Evolutionary conservation across 202 grass and related monocot genomes (phyloP).

Genomic region (Elaeis oleifera): DNA sequence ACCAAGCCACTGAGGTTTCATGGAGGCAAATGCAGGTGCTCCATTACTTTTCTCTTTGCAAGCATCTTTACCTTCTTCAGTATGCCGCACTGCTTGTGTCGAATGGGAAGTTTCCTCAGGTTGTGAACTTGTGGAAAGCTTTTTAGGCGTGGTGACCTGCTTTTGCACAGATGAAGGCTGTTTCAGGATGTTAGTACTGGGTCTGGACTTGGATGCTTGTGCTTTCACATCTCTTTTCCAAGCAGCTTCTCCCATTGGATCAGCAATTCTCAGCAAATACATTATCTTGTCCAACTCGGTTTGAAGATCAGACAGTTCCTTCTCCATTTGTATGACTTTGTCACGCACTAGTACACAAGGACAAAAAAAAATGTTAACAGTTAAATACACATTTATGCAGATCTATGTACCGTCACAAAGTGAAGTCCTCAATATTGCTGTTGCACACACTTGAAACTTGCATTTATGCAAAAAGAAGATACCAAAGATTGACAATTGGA

Average conservation of each 20-base stretch:
- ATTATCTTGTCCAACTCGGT: constrained; percentile 63
- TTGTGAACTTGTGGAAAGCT: constrained; percentile 11
- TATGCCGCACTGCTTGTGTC: constrained; percentile 16
- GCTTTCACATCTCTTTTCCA: constrained; percentile 56
- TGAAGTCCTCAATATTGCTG: no score
- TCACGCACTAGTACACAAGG: constrained; percentile 46
- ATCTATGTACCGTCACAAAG: no score
- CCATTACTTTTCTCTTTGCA: constrained; percentile 33
- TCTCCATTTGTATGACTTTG: constrained; percentile 54
- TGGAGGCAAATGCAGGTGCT: constrained; percentile 36
- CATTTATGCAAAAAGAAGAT: no score
- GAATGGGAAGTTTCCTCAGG: constrained; percentile 33
- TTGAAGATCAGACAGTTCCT: constrained; percentile 70
- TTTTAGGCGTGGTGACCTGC: constrained; percentile 19
- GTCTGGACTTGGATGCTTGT: constrained; percentile 13
- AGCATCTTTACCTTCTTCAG: constrained; percentile 15
- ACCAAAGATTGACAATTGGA: no score
- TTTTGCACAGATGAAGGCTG: constrained; percentile 28
- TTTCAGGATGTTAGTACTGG: constrained; percentile 22
- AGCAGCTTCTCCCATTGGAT: constrained; percentile 83
- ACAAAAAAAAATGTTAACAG: constrained; percentile 3
- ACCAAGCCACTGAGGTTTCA: constrained; percentile 94
- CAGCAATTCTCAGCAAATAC: constrained; percentile 90
- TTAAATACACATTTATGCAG: background rate
- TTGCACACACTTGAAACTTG: no score